These are phyloP conservation scores for Hypoxylon sp. DNA, from an alignment of 2,329 filamentous ascomycete genomes.

Conservation along the genomic window DNA sequence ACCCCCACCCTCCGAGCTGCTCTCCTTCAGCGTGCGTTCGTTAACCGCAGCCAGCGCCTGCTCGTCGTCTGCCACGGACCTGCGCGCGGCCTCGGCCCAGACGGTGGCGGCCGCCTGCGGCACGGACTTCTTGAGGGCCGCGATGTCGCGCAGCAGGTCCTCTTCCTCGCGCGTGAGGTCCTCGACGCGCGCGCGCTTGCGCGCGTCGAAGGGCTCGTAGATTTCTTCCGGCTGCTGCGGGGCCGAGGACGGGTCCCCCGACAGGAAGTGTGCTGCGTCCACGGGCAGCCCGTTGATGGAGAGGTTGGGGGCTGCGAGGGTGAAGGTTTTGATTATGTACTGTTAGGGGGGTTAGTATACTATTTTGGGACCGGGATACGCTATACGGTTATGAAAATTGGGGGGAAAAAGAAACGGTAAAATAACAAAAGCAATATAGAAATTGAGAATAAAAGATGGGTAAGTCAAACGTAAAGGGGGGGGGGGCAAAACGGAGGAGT, in stretches of 20 bases:
- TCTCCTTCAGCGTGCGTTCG: conserved; percentile 31
- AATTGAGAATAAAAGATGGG: neutral
- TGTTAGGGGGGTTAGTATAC: conserved; percentile 49
- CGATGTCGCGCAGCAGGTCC: conserved; percentile 75
- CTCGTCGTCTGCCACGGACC: conserved; percentile 64
- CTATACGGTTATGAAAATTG: neutral
- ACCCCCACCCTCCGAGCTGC: conserved; percentile 18
- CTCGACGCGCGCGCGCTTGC: conserved; percentile 71
- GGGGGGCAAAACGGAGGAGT: conserved; percentile 11
- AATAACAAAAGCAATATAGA: conserved; percentile 2
- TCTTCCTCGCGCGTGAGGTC: conserved; percentile 74
- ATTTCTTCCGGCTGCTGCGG: conserved; percentile 57
- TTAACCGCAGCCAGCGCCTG: conserved; percentile 57
- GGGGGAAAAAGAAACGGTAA: neutral
- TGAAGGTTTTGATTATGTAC: conserved; percentile 75
- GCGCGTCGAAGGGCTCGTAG: conserved; percentile 73
- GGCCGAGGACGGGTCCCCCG: conserved; percentile 33
- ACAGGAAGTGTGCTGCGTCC: conserved; percentile 59
- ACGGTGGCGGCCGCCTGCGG: conserved; percentile 62
- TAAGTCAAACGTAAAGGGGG: neutral
- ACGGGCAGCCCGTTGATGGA: conserved; percentile 74
- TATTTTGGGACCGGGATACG: neutral
- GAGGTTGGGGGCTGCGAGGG: conserved; percentile 71
- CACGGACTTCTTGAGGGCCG: conserved; percentile 69
- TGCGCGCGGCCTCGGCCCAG: conserved; percentile 60